phyloP scores from a whole-genome alignment of 495 filamentous ascomycete species.

The Trichoderma asperelloides region DNA sequence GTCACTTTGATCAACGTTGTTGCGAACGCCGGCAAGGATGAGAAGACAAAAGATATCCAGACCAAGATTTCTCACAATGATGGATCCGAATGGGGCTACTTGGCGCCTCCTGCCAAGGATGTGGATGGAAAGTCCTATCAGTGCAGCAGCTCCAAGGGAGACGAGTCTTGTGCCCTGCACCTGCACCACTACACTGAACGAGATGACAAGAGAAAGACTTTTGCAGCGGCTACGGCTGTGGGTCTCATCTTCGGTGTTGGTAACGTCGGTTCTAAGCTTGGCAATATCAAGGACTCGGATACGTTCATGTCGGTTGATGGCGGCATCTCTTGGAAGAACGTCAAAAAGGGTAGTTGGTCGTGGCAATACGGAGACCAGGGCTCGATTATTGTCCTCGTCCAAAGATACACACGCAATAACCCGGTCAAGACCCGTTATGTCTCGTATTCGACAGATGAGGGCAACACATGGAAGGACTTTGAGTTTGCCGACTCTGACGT shows the following conservation, averaged over 20 bases:
- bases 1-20: slow-evolving; percentile 83
- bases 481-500: slow-evolving; percentile 63
- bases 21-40: slow-evolving; percentile 51
- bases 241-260: slow-evolving; percentile 87
- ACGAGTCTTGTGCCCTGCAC: slow-evolving; percentile 72
- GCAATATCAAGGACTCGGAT: slow-evolving; percentile 52
- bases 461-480: slow-evolving; percentile 64
- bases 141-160: slow-evolving; percentile 49
- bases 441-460: slow-evolving; percentile 72
- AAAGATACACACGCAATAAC: slow-evolving; percentile 33
- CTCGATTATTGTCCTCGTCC: slow-evolving; percentile 77
- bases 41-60: slow-evolving; percentile 70
- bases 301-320: slow-evolving; percentile 86
- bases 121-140: slow-evolving; percentile 57
- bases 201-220: slow-evolving; percentile 65
- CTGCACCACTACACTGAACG: slow-evolving; percentile 94
- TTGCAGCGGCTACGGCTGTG: slow-evolving; percentile 78
- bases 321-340: slow-evolving; percentile 77
- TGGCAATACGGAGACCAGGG: slow-evolving; percentile 96
- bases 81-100: slow-evolving; percentile 70
- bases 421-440: slow-evolving; percentile 52
- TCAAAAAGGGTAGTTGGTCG: slow-evolving; percentile 75
- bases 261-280: slow-evolving; percentile 72
- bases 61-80: slow-evolving; percentile 94
- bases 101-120: slow-evolving; percentile 60